Evolutionary conservation across 805 yeast species (phyloP).

Genomic region (Lachancea dasiensis): DNA sequence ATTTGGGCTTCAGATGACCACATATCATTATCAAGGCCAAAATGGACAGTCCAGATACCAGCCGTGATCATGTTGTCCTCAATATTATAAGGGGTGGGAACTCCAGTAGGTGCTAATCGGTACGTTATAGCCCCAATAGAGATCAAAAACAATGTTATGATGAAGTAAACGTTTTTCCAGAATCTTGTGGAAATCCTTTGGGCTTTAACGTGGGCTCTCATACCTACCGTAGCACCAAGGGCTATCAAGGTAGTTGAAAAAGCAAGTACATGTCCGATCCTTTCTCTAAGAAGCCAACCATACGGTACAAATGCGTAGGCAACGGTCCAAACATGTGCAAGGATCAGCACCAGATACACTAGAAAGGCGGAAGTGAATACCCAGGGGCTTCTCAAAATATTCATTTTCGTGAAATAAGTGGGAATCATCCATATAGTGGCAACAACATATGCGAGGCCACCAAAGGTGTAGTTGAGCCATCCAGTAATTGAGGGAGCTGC

Average conservation of each 20-base stretch:
- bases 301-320: slow-evolving; percentile 98
- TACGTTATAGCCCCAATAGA: slow-evolving; percentile 22
- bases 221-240: slow-evolving; percentile 38
- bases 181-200: slow-evolving; percentile 14
- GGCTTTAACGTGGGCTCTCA: neutral
- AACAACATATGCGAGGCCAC: slow-evolving; percentile 64
- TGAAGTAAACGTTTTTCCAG: slow-evolving; percentile 13
- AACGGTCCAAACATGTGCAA: slow-evolving; percentile 93
- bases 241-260: slow-evolving; percentile 48
- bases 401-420: slow-evolving; percentile 49
- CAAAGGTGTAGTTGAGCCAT: slow-evolving; percentile 39
- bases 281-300: slow-evolving; percentile 81
- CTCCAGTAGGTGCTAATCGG: slow-evolving; percentile 31
- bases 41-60: slow-evolving; percentile 98
- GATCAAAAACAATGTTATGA: slow-evolving; percentile 14
- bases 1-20: slow-evolving; percentile 94
- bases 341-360: slow-evolving; percentile 46
- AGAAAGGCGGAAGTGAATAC: slow-evolving; percentile 46
- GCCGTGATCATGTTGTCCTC: slow-evolving; percentile 72
- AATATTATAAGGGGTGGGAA: slow-evolving; percentile 65
- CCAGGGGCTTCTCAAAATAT: slow-evolving; percentile 50
- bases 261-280: slow-evolving; percentile 70
- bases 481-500: slow-evolving; percentile 19
- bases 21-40: slow-evolving; percentile 95
- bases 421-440: slow-evolving; percentile 63